A percentile compares a stretch with the other conserved stretches of the same genome.
Evolutionary conservation across 345 rosid genomes (phyloP).

Genomic region (Draba incana): DNA sequence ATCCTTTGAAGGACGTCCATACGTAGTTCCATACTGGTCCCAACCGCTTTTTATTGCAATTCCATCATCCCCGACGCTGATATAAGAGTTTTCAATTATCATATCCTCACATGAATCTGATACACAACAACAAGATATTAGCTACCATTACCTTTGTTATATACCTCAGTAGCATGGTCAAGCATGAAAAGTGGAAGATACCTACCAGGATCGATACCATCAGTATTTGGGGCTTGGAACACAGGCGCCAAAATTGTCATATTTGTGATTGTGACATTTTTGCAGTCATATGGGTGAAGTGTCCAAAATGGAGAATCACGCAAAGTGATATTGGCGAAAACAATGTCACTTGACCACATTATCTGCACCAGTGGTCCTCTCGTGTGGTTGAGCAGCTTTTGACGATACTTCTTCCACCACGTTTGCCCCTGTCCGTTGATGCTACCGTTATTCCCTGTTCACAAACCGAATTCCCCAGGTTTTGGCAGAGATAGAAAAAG

Average conservation of each 20-base stretch:
- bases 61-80: slow-evolving; percentile 90
- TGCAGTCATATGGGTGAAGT: slow-evolving; percentile 93
- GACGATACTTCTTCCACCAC: slow-evolving; percentile 91
- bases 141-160: slow-evolving; percentile 15
- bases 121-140: slow-evolving; percentile 15
- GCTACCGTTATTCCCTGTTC: slow-evolving; percentile 85
- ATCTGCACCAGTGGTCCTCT: slow-evolving; percentile 92
- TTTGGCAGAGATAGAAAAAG: slow-evolving; percentile 2
- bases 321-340: slow-evolving; percentile 72
- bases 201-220: slow-evolving; percentile 97
- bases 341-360: slow-evolving; percentile 83
- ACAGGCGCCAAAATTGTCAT: slow-evolving; percentile 82
- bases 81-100: slow-evolving; percentile 84
- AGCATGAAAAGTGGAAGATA: slow-evolving; percentile 3
- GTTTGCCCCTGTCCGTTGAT: slow-evolving; percentile 86
- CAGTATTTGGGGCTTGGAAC: slow-evolving; percentile 84
- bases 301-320: slow-evolving; percentile 98
- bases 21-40: slow-evolving; percentile 92
- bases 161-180: neutral
- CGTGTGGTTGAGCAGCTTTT: slow-evolving; percentile 85
- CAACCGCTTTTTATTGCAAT: slow-evolving; percentile 95
- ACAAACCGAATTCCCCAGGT: neutral
- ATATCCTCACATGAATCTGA: slow-evolving; percentile 90
- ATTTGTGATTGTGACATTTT: slow-evolving; percentile 70
- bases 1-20: slow-evolving; percentile 72